Evolutionary conservation across 2,329 filamentous ascomycete genomes (phyloP).

Genomic region (Fusarium sp.): DNA sequence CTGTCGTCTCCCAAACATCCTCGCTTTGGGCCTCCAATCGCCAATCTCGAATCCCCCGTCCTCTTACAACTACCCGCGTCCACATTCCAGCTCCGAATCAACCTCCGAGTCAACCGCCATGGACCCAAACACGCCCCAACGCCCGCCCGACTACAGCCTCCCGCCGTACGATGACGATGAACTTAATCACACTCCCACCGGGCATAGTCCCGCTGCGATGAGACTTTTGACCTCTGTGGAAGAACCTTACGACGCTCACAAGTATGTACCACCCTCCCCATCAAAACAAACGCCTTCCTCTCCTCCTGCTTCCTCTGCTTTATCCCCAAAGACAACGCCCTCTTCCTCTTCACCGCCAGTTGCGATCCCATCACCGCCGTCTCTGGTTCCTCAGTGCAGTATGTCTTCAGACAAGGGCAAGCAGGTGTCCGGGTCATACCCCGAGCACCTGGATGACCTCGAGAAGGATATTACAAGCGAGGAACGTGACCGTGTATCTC

Average conservation of each 20-base stretch:
- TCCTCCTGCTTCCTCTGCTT: constrained; percentile 10
- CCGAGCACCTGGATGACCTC: constrained; percentile 16
- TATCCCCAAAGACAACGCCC: constrained; percentile 22
- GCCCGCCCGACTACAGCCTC: constrained; percentile 69
- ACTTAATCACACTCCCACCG: constrained; percentile 58
- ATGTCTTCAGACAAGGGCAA: constrained; percentile 24
- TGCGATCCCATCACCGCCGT: constrained; percentile 26
- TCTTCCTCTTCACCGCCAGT: constrained; percentile 30
- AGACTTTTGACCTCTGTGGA: constrained; percentile 73
- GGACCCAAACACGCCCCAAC: constrained; percentile 64
- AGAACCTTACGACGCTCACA: constrained; percentile 61
- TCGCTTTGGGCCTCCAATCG: constrained; percentile 17
- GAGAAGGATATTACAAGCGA: constrained; percentile 3
- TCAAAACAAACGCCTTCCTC: constrained; percentile 23
- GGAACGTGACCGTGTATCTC: constrained; percentile 10
- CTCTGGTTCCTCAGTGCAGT: constrained; percentile 9
- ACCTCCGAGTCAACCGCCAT: constrained; percentile 49
- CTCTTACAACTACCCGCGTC: constrained; percentile 34
- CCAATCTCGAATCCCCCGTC: constrained; percentile 17
- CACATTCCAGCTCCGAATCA: constrained; percentile 47
- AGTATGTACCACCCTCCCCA: constrained; percentile 63
- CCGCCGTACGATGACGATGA: constrained; percentile 67
- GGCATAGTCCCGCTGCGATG: constrained; percentile 65
- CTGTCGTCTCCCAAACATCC: background rate
- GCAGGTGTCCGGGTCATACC: constrained; percentile 2